Evolutionary conservation across 257 asterid genomes (phyloP).

Genomic region (Osmanthus fragrans): DNA sequence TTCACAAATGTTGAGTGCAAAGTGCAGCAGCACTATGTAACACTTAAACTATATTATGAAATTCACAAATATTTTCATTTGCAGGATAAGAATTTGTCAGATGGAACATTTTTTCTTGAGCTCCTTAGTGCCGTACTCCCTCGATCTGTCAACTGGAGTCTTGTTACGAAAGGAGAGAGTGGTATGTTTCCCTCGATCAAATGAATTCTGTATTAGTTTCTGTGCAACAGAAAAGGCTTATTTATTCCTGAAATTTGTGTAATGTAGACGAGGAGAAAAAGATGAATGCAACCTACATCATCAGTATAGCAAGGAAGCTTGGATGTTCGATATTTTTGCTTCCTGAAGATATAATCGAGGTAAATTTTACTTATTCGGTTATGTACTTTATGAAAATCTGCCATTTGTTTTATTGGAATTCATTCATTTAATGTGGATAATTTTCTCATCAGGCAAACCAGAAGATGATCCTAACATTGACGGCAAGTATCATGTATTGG

Average conservation of each 20-base stretch:
- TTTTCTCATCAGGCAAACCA: constrained; percentile 53
- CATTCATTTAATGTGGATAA: background rate
- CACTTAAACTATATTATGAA: background rate
- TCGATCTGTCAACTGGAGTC: constrained; percentile 97
- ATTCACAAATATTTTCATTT: constrained; percentile 1
- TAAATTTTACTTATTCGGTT: constrained; percentile 20
- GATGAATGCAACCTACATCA: constrained; percentile 90
- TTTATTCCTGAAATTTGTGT: background rate
- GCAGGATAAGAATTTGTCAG: constrained; percentile 90
- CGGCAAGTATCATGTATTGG: constrained; percentile 79
- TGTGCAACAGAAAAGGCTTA: background rate
- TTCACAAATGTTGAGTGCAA: background rate
- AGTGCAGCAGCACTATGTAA: background rate
- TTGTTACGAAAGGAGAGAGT: constrained; percentile 83
- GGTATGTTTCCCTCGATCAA: constrained; percentile 40
- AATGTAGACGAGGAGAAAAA: constrained; percentile 78
- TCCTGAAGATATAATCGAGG: constrained; percentile 90
- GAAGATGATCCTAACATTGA: constrained; percentile 74
- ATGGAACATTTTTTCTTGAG: constrained; percentile 88
- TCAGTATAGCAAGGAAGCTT: constrained; percentile 92
- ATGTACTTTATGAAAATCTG: background rate
- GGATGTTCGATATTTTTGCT: constrained; percentile 96
- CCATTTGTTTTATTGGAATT: background rate
- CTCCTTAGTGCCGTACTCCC: constrained; percentile 93
- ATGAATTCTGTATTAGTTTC: background rate